These are phyloP conservation scores for Blastobotrys apis DNA, from an alignment of 1,139 yeast species.

Conservation along the genomic window DNA sequence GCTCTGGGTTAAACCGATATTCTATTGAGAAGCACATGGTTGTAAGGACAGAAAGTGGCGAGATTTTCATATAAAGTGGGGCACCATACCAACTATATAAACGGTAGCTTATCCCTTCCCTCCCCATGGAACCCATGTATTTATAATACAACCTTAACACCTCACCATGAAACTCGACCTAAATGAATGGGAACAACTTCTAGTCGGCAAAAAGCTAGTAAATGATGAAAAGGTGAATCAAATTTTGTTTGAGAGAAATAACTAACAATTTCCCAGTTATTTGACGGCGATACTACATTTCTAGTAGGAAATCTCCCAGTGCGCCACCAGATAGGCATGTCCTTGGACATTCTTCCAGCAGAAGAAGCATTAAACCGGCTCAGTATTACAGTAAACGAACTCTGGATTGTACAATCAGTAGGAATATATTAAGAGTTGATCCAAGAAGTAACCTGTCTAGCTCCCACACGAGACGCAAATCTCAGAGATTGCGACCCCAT, in stretches of 20 bases:
- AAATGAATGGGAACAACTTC: slow-evolving; percentile 90
- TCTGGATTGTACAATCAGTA: slow-evolving; percentile 10
- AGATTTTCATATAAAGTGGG: too few relatives aligned
- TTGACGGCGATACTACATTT: slow-evolving; percentile 4
- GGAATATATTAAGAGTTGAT: slow-evolving; percentile 30
- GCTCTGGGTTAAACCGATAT: too few relatives aligned
- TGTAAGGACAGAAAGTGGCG: too few relatives aligned
- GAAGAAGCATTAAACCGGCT: slow-evolving; percentile 5
- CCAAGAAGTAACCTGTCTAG: slow-evolving; percentile 58
- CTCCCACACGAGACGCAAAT: slow-evolving; percentile 72
- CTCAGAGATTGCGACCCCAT: slow-evolving; percentile 87
- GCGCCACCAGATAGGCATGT: slow-evolving; percentile 12
- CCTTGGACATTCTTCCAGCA: slow-evolving; percentile 2
- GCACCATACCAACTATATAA: too few relatives aligned
- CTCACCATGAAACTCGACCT: slow-evolving; percentile 77
- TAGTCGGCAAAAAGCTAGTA: slow-evolving; percentile 52
- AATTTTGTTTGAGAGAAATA: not conserved
- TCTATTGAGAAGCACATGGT: too few relatives aligned
- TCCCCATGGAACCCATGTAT: too few relatives aligned
- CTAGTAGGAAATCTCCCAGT: slow-evolving; percentile 8
- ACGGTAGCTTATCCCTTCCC: too few relatives aligned
- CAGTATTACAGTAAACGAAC: slow-evolving; percentile 11
- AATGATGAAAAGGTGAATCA: slow-evolving; percentile 10
- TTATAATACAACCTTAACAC: too few relatives aligned
- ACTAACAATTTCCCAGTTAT: not conserved